Percentiles rank a stretch among this genome's conserved stretches.
Evolutionary conservation across 2,329 filamentous ascomycete species (phyloP).

Genomic region (Aspergillus ibericus): DNA sequence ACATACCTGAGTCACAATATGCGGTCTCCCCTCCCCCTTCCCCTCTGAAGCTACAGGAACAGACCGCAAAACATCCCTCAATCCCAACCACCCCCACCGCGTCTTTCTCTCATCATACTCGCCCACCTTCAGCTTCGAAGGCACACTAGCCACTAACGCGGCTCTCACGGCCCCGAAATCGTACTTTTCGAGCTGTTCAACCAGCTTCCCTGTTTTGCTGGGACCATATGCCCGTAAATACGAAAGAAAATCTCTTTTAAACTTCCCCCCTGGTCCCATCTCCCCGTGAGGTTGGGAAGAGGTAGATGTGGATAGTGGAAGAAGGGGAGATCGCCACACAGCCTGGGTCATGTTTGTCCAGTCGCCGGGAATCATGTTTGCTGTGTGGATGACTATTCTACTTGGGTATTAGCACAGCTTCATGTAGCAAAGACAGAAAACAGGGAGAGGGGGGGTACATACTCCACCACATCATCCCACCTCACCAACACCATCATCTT

Average conservation of each 20-base stretch:
- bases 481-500: slow-evolving; percentile 86
- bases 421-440: background rate
- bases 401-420: background rate
- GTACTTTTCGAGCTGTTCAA: slow-evolving; percentile 58
- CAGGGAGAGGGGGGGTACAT: slow-evolving; percentile 12
- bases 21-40: slow-evolving; percentile 22
- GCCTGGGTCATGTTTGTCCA: slow-evolving; percentile 88
- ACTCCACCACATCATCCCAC: slow-evolving; percentile 72
- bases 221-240: slow-evolving; percentile 72
- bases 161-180: slow-evolving; percentile 71
- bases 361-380: slow-evolving; percentile 85
- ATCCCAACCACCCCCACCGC: slow-evolving; percentile 73
- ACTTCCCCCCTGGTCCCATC: slow-evolving; percentile 57
- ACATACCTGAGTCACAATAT: slow-evolving; percentile 40
- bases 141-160: slow-evolving; percentile 75
- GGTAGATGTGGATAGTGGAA: slow-evolving; percentile 51
- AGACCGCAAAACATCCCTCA: slow-evolving; percentile 59
- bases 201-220: slow-evolving; percentile 55
- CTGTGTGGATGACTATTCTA: slow-evolving; percentile 76
- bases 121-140: slow-evolving; percentile 61
- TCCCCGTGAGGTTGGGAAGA: slow-evolving; percentile 55
- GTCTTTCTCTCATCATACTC: slow-evolving; percentile 51
- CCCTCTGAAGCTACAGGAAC: slow-evolving; percentile 47
- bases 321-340: slow-evolving; percentile 72
- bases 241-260: slow-evolving; percentile 72